Evolutionary conservation across 164 flowering plant species (phyloP), one percentile per base, ranked within the genome.

Genomic region (Nymphaea colorata): DNA sequence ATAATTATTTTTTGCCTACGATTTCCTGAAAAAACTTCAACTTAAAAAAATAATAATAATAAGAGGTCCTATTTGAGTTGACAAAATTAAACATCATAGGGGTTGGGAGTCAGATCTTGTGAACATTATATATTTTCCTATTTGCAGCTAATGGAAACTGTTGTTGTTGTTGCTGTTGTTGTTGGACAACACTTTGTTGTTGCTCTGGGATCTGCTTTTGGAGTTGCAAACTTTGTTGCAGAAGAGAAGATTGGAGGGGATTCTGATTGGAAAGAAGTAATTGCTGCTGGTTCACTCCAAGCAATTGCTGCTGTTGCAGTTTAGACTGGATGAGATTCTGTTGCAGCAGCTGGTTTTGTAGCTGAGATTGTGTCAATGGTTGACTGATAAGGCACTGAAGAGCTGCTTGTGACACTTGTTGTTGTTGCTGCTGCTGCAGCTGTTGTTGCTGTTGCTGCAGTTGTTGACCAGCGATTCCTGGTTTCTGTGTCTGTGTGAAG

Each of bases 401-500:
- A 14, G 69, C 73, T 12, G 71, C 72, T 10, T 66, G 79, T 41
- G 64, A 81, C 18, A 64, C 77, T 18, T 71, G 84, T 43, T 72
- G 82, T 15, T 73, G 81, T 16, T 69, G 85, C 6, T 42, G 79
- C 17, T 77, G 84, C n/a, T 61, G 78, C 43, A 70, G 82, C 4
- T 73, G 82, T 43, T 44, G 81, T 43, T 69, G 82, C 45, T 68
- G 78, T 15, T 62, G 80, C 16, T 70, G 69, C 8, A 17, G 64
- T 44, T 68, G 82, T 43, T 72, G 70, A 65, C 68, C 77, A 45
- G 73, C 43, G 41, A 79, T 68, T 72, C 71, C 70, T 65, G 79
- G 87, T 66, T 80, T 86, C 72, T 86, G 93, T 73, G 80, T 87
- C 65, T 85, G 89, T 59, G 81, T 66, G 89, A 84, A 84, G 8